Evolutionary conservation across 2,329 filamentous ascomycete species (phyloP), one percentile per base, ranked within the genome.

Genomic region (Penicillium sp.): DNA sequence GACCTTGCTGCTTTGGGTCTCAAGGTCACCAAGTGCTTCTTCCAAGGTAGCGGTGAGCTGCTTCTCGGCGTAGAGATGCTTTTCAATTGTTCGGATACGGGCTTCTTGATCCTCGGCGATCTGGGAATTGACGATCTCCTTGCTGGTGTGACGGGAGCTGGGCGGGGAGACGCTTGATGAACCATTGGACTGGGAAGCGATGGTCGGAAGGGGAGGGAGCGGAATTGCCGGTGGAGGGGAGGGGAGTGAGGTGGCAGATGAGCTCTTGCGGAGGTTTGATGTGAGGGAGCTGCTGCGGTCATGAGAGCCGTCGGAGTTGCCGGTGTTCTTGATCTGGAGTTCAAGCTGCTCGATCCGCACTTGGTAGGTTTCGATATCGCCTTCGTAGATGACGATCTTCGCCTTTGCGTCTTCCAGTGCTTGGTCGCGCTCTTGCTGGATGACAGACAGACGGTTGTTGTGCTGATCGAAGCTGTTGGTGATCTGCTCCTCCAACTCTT

Each of bases 401-500:
- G 83, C 77, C 60, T 88, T 88, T 9, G 88, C 88, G 62, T 97
- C 91, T 58, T 96, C 90, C 36, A 96, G 76, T 65, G 92, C 87
- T 49, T 82, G 81, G 57, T 87, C 84, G 45, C 88, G 87, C 74
- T 92, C 89, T 16, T 85, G 84, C 68, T 92, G 88, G 46, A 93
- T 80, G 45, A 89, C 87, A 49, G 92, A 97, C 49, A 97, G 79
- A 50, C 93, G 87, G 76, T 96, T 96, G 72, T 97, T 91, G 56
- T 93, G 92, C 71, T 96, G 90, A 68, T 99, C 94, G 74, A 92
- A 99, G 76, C 94, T 97, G 71, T 84, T 91, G 69, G 93, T 92
- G 50, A 99, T 86, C 74, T 99, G 94, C 66, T 97, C 93, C 75
- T 99, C 94, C 5, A 99, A 86, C 75, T 99, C 93, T 71, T 97